A percentile compares a stretch with the other conserved stretches of the same genome.
These are phyloP conservation scores for Mollisia scopiformis DNA, from an alignment of 2,329 filamentous ascomycete genomes.

Conservation along the genomic window DNA sequence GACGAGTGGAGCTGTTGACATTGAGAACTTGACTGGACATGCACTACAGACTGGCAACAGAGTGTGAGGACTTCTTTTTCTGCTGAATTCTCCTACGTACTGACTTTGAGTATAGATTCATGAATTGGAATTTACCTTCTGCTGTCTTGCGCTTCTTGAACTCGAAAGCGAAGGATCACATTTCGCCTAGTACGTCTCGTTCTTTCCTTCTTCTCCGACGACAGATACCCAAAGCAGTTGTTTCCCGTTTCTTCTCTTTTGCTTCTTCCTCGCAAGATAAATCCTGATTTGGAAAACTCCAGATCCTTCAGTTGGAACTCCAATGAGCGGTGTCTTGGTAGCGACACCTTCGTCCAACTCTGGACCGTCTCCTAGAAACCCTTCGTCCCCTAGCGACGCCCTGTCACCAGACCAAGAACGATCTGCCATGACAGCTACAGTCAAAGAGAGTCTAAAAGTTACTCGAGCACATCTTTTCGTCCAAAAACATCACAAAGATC, in stretches of 20 bases:
- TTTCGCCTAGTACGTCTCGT: conserved; percentile 13
- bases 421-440: neutral
- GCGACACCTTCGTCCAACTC: conserved; percentile 9
- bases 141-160: conserved; percentile 6
- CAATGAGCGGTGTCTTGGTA: conserved; percentile 8
- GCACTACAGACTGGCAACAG: conserved; percentile 19
- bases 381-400: conserved; percentile 3
- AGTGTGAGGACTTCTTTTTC: conserved; percentile 11
- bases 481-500: conserved; percentile 5
- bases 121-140: conserved; percentile 14
- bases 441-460: conserved; percentile 3
- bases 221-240: too few species aligned
- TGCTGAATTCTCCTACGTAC: neutral
- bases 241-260: too few species aligned
- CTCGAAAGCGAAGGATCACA: conserved; percentile 7
- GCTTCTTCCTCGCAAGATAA: neutral
- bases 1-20: conserved; percentile 3
- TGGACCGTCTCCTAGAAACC: conserved; percentile 10
- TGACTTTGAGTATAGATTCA: conserved; percentile 11
- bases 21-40: conserved; percentile 18
- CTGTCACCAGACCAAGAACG: conserved; percentile 3
- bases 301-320: neutral
- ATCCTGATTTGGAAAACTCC: neutral
- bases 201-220: neutral
- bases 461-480: conserved; percentile 6